Conservation (phyloP, 2,329 filamentous ascomycete genomes). For the Ascocoryne sarcoides region DNA sequence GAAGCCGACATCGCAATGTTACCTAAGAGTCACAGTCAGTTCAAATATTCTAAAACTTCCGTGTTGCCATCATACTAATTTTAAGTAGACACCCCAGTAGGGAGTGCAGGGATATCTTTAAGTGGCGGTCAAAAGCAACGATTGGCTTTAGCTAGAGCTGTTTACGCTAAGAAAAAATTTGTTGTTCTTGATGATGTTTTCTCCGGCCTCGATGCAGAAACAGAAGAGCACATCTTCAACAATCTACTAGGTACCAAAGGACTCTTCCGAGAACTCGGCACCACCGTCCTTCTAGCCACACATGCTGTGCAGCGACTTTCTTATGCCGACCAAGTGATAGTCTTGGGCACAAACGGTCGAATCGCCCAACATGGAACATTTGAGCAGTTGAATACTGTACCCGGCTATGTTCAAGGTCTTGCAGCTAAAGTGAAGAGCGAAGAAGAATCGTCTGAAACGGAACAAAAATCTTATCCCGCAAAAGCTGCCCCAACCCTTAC, state of each 20-base stretch:
- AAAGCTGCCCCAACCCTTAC: neutral
- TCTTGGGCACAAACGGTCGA: slow-evolving; percentile 27
- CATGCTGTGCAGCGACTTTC: slow-evolving; percentile 27
- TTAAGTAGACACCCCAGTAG: slow-evolving; percentile 3
- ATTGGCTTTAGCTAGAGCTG: slow-evolving; percentile 53
- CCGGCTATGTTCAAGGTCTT: slow-evolving; percentile 18
- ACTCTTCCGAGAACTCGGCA: slow-evolving; percentile 15
- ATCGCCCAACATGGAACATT: slow-evolving; percentile 32
- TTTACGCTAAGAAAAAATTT: slow-evolving; percentile 26
- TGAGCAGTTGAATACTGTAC: slow-evolving; percentile 24
- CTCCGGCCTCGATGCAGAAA: slow-evolving; percentile 14
- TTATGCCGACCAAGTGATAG: slow-evolving; percentile 34
- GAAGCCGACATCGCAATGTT: neutral
- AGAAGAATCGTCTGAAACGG: neutral
- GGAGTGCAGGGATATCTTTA: slow-evolving; percentile 24
- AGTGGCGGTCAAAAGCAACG: slow-evolving; percentile 36
- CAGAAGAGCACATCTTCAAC: slow-evolving; percentile 7
- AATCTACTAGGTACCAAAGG: slow-evolving; percentile 4
- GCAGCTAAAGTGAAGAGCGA: slow-evolving; percentile 1
- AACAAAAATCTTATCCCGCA: neutral
- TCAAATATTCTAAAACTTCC: no score
- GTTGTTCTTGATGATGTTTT: slow-evolving; percentile 17
- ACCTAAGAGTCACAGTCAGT: neutral
- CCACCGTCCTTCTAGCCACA: slow-evolving; percentile 33
- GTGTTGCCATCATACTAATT: no score